Percentiles rank a stretch among this genome's conserved stretches.
Evolutionary conservation across 176 grass and related monocot genomes (phyloP).

Genomic region (Oropetium thomaeum): DNA sequence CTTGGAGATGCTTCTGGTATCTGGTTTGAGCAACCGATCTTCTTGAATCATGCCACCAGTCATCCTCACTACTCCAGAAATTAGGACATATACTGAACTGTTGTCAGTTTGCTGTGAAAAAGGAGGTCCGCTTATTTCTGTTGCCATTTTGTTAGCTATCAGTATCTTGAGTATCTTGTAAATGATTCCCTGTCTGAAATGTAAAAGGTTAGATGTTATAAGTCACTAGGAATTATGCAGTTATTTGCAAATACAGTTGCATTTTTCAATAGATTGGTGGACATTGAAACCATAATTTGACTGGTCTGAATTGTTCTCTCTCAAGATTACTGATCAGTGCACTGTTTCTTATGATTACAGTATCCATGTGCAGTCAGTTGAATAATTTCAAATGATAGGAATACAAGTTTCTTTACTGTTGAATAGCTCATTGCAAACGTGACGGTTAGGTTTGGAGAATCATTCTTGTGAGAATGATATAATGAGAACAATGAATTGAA

Average conservation of each 20-base stretch:
- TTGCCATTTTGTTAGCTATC: conserved; percentile 44
- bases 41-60: conserved; percentile 16
- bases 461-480: too few species aligned
- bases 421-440: too few species aligned
- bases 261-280: too few species aligned
- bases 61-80: conserved; percentile 7
- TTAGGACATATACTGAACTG: conserved; percentile 2
- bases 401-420: conserved; percentile 2
- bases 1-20: neutral
- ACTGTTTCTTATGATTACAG: neutral
- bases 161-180: conserved; percentile 12
- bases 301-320: neutral
- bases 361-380: neutral
- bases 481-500: too few species aligned
- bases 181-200: conserved; percentile 30
- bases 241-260: too few species aligned
- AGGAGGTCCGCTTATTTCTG: conserved; percentile 28
- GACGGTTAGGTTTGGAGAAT: neutral
- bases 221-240: neutral
- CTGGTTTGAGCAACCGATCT: conserved; percentile 15
- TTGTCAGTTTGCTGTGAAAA: neutral
- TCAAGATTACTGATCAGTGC: neutral
- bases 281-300: neutral
- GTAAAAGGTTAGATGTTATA: neutral
- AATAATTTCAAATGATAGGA: neutral